Evolutionary conservation across 2,329 filamentous ascomycete species (phyloP).

Genomic region (Thielaviopsis punctulata): DNA sequence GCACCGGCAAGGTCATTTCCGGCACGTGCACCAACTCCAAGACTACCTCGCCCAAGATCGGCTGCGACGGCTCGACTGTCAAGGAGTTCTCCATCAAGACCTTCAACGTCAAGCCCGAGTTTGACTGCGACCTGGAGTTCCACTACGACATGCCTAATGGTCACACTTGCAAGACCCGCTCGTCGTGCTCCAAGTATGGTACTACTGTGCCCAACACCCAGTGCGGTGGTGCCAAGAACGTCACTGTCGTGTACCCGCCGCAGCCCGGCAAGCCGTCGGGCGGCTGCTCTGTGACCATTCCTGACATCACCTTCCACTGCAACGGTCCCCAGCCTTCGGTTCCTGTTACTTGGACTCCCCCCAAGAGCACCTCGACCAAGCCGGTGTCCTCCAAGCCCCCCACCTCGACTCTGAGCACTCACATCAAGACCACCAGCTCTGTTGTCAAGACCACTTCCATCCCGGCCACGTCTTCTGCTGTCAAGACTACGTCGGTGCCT

Average conservation of each 20-base stretch:
- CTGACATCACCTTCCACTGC: slow-evolving; percentile 63
- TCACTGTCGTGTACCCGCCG: slow-evolving; percentile 51
- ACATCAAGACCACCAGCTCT: slow-evolving; percentile 7
- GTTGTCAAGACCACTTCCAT: too few species aligned
- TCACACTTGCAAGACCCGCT: slow-evolving; percentile 62
- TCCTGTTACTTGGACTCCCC: slow-evolving; percentile 12
- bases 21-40: slow-evolving; percentile 32
- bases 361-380: slow-evolving; percentile 12
- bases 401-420: slow-evolving; percentile 12
- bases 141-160: slow-evolving; percentile 76
- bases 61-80: slow-evolving; percentile 26
- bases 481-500: too few species aligned
- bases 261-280: slow-evolving; percentile 38
- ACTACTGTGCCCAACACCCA: slow-evolving; percentile 64
- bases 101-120: slow-evolving; percentile 56
- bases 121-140: slow-evolving; percentile 67
- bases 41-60: slow-evolving; percentile 39
- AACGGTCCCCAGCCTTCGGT: slow-evolving; percentile 16
- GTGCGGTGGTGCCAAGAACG: slow-evolving; percentile 78
- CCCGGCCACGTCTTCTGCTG: slow-evolving; percentile 2
- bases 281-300: slow-evolving; percentile 54
- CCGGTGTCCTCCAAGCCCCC: too few species aligned
- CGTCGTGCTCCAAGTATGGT: slow-evolving; percentile 48
- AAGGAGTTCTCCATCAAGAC: slow-evolving; percentile 57
- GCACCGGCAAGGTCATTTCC: slow-evolving; percentile 43